Evolutionary conservation across 2,329 filamentous ascomycete species (phyloP).

Genomic region (Zalaria obscura): DNA sequence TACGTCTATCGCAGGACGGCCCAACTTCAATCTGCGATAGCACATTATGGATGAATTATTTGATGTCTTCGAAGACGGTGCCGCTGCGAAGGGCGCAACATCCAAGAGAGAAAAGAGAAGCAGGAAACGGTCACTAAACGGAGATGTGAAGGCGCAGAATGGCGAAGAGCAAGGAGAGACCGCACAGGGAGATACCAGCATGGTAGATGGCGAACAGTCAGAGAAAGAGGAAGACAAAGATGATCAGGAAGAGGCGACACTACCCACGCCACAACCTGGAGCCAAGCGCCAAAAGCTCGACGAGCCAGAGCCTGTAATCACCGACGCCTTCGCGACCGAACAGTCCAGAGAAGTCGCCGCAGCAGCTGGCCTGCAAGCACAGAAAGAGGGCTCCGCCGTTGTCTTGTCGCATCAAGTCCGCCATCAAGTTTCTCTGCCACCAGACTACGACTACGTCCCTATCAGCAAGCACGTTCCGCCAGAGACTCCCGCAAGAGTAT

Average conservation of each 20-base stretch:
- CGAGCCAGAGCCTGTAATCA: constrained; percentile 67
- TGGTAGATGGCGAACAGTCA: constrained; percentile 27
- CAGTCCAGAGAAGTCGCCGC: constrained; percentile 81
- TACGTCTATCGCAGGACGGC: no score
- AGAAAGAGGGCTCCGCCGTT: constrained; percentile 54
- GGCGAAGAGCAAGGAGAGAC: constrained; percentile 20
- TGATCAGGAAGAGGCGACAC: constrained; percentile 3
- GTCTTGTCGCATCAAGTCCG: constrained; percentile 94
- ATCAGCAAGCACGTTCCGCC: constrained; percentile 90
- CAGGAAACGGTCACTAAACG: constrained; percentile 80
- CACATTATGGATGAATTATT: constrained; percentile 28
- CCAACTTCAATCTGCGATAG: not conserved
- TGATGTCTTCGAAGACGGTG: constrained; percentile 27
- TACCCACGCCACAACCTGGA: constrained; percentile 31
- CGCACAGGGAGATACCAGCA: constrained; percentile 8
- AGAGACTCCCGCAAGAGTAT: constrained; percentile 68
- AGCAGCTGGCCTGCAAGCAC: constrained; percentile 52
- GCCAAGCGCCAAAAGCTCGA: constrained; percentile 51
- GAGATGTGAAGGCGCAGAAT: constrained; percentile 49
- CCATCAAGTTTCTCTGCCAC: constrained; percentile 90
- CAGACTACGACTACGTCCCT: constrained; percentile 75
- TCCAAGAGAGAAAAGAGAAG: constrained; percentile 32
- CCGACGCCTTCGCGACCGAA: constrained; percentile 89
- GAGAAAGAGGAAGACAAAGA: constrained; percentile 8
- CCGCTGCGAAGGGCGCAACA: constrained; percentile 7